phyloP scores from a whole-genome alignment of 768 basidiomycete species.

The Xerocomellus intermedius region DNA sequence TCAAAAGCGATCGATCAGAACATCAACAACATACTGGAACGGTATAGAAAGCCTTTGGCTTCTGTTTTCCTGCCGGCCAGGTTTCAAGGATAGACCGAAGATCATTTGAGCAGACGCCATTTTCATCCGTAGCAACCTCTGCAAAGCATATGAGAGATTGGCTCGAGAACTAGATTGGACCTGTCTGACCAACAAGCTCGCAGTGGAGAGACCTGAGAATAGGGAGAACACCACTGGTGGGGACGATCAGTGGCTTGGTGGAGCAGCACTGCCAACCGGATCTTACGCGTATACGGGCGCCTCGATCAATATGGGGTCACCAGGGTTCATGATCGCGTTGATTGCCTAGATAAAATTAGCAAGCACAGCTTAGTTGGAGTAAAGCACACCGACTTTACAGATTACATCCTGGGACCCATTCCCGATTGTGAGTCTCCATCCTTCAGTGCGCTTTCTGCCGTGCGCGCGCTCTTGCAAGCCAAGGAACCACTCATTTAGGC shows the following conservation, averaged over 20 bases:
- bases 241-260: slow-evolving; percentile 7
- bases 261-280: slow-evolving; percentile 11
- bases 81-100: slow-evolving; percentile 64
- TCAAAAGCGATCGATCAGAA: slow-evolving; percentile 5
- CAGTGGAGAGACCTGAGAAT: slow-evolving; percentile 56
- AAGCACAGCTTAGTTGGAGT: neutral
- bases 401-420: slow-evolving; percentile 88
- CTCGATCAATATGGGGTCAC: slow-evolving; percentile 81
- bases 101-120: slow-evolving; percentile 61
- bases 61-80: slow-evolving; percentile 71
- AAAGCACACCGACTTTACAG: slow-evolving; percentile 58
- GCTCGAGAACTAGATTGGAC: neutral
- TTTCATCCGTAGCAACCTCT: slow-evolving; percentile 78
- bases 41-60: slow-evolving; percentile 80
- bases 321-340: slow-evolving; percentile 66
- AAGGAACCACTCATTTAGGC: slow-evolving; percentile 65
- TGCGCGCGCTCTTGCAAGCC: slow-evolving; percentile 73
- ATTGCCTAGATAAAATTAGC: slow-evolving; percentile 52
- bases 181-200: slow-evolving; percentile 53
- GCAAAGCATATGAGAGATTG: slow-evolving; percentile 8
- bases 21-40: slow-evolving; percentile 53
- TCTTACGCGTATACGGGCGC: slow-evolving; percentile 74
- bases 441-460: slow-evolving; percentile 54
- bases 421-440: slow-evolving; percentile 79
- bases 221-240: slow-evolving; percentile 60